Conservation (phyloP, 345 rosid species). For the Erucastrum elatum region DNA sequence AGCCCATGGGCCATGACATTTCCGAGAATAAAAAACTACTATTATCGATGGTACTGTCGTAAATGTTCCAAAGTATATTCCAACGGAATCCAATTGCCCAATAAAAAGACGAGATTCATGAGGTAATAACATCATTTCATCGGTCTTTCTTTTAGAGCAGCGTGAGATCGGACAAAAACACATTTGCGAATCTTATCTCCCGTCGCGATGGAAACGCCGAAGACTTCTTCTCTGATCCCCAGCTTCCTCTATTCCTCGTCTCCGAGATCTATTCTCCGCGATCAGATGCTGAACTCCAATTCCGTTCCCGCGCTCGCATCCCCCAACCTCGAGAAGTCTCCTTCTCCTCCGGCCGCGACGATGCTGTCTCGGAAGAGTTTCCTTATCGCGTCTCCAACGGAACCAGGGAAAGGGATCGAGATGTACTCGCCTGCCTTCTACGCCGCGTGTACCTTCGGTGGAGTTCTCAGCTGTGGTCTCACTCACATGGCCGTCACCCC, state of each 20-base stretch:
- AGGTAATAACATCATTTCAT: not conserved
- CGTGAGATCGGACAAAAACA: conserved; percentile 36
- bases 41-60: conserved; percentile 10
- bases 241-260: conserved; percentile 65
- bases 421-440: conserved; percentile 70
- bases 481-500: conserved; percentile 97
- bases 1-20: conserved; percentile 39
- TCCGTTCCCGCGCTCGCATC: conserved; percentile 34
- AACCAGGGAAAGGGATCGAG: conserved; percentile 53
- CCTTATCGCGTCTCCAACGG: conserved; percentile 48
- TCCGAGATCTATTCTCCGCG: conserved; percentile 38
- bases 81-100: conserved; percentile 14
- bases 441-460: conserved; percentile 68
- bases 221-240: conserved; percentile 59
- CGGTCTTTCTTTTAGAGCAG: conserved; percentile 26
- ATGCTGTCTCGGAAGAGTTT: conserved; percentile 23
- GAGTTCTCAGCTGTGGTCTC: conserved; percentile 87
- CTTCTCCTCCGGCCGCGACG: not conserved
- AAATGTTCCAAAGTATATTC: conserved; percentile 17
- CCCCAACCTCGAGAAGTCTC: conserved; percentile 24
- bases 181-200: not conserved
- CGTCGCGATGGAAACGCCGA: conserved; percentile 60
- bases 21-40: not conserved
- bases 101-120: conserved; percentile 40
- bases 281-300: no score